A percentile compares a stretch with the other conserved stretches of the same genome.
Conservation (phyloP, 208 protist species). For the Leishmania arabica region DNA sequence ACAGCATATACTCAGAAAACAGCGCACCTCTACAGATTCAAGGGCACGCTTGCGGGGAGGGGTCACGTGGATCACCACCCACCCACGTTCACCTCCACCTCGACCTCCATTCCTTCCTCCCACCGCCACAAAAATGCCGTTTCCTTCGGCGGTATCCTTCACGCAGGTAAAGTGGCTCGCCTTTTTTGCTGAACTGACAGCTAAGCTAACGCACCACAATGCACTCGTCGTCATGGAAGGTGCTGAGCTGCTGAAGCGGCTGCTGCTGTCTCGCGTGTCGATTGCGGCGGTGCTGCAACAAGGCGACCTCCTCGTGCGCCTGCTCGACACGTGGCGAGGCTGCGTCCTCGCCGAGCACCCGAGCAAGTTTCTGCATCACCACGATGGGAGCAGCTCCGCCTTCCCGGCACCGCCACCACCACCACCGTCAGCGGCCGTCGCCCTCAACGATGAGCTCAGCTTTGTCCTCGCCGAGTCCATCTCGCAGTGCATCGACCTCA, state of each 20-base stretch:
- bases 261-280: conserved; percentile 71
- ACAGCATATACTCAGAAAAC: background rate
- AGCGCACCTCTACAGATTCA: conserved; percentile 1
- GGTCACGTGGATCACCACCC: background rate
- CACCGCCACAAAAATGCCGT: conserved; percentile 43
- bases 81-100: background rate
- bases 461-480: conserved; percentile 68
- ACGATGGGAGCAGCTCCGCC: background rate
- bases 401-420: background rate
- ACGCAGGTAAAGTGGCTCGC: conserved; percentile 81
- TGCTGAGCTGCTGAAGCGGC: conserved; percentile 68
- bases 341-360: conserved; percentile 38
- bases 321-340: conserved; percentile 63
- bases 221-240: conserved; percentile 77
- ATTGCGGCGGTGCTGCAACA: conserved; percentile 81
- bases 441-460: conserved; percentile 58
- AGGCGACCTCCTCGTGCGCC: conserved; percentile 53
- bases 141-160: conserved; percentile 48
- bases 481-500: conserved; percentile 70
- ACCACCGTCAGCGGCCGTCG: conserved; percentile 10
- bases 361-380: background rate
- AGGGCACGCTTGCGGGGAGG: background rate
- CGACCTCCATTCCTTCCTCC: background rate
- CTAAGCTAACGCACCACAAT: conserved; percentile 86
- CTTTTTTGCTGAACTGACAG: conserved; percentile 87